Evolutionary conservation across 2,329 filamentous ascomycete genomes (phyloP).

Genomic region (Verruconis gallopava): DNA sequence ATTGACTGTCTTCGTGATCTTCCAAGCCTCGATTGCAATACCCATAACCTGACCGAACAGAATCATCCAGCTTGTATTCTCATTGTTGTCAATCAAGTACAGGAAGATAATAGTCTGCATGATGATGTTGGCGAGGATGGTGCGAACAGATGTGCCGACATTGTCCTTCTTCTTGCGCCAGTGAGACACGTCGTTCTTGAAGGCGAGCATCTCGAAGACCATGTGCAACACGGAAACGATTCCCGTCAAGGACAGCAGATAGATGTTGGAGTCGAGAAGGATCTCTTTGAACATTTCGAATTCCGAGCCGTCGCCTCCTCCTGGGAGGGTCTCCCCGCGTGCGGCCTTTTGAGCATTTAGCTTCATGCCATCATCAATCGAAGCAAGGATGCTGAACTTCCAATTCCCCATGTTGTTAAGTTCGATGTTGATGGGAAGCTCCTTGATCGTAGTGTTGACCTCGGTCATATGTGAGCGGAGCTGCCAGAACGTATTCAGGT

Average conservation of each 20-base stretch:
- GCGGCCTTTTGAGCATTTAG: slow-evolving; percentile 68
- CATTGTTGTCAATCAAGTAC: slow-evolving; percentile 92
- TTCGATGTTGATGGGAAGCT: slow-evolving; percentile 69
- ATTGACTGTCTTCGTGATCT: slow-evolving; percentile 89
- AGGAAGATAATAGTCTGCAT: slow-evolving; percentile 96
- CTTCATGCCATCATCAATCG: slow-evolving; percentile 78
- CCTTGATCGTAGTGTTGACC: slow-evolving; percentile 78
- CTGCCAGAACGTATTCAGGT: slow-evolving; percentile 96
- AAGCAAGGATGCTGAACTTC: slow-evolving; percentile 80
- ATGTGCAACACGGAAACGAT: slow-evolving; percentile 82
- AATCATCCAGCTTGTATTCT: slow-evolving; percentile 99
- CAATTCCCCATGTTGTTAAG: slow-evolving; percentile 70
- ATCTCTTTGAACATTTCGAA: slow-evolving; percentile 97
- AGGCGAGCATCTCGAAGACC: slow-evolving; percentile 89
- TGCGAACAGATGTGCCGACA: slow-evolving; percentile 88
- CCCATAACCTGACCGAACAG: slow-evolving; percentile 83
- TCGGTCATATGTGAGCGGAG: slow-evolving; percentile 80
- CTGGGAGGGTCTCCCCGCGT: slow-evolving; percentile 46
- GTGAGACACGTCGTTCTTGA: slow-evolving; percentile 93
- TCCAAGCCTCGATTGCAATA: slow-evolving; percentile 72
- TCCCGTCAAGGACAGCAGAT: slow-evolving; percentile 72
- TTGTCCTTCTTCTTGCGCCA: slow-evolving; percentile 99
- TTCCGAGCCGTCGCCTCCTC: slow-evolving; percentile 79
- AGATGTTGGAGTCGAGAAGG: slow-evolving; percentile 84
- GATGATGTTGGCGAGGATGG: slow-evolving; percentile 92